Conservation (phyloP, 129 eudicot genomes). For the Heracleum sosnowskyi region DNA sequence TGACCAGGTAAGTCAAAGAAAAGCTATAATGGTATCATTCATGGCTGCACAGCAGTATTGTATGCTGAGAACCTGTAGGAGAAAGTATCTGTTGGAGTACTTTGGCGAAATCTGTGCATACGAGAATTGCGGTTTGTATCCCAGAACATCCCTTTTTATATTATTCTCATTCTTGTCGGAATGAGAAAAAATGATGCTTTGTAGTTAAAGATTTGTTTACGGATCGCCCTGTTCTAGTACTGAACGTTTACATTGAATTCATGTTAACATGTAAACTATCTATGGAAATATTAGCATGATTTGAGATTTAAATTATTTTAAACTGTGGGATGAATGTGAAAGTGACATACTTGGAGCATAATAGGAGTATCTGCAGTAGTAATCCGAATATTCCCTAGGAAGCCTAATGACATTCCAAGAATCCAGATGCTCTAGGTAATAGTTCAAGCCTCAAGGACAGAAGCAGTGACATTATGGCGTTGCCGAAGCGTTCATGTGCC, state of each 20-base stretch:
- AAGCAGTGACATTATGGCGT: background rate
- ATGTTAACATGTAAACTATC: background rate
- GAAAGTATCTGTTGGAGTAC: conserved; percentile 64
- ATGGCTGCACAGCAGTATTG: conserved; percentile 77
- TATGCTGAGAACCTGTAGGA: conserved; percentile 80
- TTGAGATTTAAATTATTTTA: background rate
- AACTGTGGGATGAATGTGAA: background rate
- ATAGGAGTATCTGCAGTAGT: background rate
- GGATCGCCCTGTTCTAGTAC: background rate
- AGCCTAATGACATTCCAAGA: background rate
- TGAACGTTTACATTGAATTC: background rate
- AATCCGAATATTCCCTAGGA: background rate
- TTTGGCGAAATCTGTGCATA: conserved; percentile 58
- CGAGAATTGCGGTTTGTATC: conserved; percentile 58
- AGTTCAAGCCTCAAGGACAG: background rate
- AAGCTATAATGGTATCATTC: conserved; percentile 79
- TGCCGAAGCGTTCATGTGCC: background rate
- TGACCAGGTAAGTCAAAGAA: conserved; percentile 63
- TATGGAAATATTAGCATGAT: background rate
- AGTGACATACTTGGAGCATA: background rate
- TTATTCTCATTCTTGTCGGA: background rate
- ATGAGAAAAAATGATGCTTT: background rate
- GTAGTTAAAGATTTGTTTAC: background rate
- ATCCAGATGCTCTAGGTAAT: background rate
- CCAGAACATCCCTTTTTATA: conserved; percentile 3